Conservation (phyloP, 2,329 filamentous ascomycete species). For the Talaromyces sp. region DNA sequence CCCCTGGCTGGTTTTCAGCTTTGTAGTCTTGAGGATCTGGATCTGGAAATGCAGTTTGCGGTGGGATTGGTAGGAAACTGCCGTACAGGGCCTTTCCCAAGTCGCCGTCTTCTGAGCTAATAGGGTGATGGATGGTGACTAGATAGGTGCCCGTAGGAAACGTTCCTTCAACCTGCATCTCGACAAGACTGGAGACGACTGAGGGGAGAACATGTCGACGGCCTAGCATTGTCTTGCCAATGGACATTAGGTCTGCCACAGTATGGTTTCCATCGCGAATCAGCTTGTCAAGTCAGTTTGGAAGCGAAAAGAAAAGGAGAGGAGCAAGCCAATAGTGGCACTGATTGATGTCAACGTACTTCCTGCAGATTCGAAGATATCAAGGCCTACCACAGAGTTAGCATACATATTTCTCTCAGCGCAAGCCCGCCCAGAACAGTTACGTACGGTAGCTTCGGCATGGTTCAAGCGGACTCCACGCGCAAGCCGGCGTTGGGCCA, state of each 20-base stretch:
- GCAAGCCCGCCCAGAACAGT: background rate
- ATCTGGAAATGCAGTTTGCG: slow-evolving; percentile 62
- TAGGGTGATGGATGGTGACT: slow-evolving; percentile 88
- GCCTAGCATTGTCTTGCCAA: slow-evolving; percentile 88
- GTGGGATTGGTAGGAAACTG: slow-evolving; percentile 79
- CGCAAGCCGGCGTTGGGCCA: slow-evolving; percentile 84
- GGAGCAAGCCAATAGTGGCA: background rate
- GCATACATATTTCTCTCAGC: background rate
- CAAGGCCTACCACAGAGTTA: slow-evolving; percentile 24
- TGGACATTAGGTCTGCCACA: slow-evolving; percentile 87
- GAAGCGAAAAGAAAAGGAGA: background rate
- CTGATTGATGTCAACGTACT: slow-evolving; percentile 35
- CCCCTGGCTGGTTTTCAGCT: slow-evolving; percentile 68
- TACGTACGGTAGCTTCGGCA: slow-evolving; percentile 70
- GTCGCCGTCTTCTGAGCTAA: slow-evolving; percentile 80
- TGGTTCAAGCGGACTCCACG: slow-evolving; percentile 87
- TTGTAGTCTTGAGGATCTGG: slow-evolving; percentile 63
- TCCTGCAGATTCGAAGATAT: slow-evolving; percentile 90
- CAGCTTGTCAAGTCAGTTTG: slow-evolving; percentile 47
- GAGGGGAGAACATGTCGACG: slow-evolving; percentile 84
- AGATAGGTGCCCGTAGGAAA: slow-evolving; percentile 89
- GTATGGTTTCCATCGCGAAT: slow-evolving; percentile 93
- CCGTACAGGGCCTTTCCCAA: slow-evolving; percentile 84
- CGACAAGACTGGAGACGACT: slow-evolving; percentile 70
- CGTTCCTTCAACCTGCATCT: slow-evolving; percentile 91